Evolutionary conservation across 805 yeast genomes (phyloP).

Genomic region (Yarrowia osloensis): DNA sequence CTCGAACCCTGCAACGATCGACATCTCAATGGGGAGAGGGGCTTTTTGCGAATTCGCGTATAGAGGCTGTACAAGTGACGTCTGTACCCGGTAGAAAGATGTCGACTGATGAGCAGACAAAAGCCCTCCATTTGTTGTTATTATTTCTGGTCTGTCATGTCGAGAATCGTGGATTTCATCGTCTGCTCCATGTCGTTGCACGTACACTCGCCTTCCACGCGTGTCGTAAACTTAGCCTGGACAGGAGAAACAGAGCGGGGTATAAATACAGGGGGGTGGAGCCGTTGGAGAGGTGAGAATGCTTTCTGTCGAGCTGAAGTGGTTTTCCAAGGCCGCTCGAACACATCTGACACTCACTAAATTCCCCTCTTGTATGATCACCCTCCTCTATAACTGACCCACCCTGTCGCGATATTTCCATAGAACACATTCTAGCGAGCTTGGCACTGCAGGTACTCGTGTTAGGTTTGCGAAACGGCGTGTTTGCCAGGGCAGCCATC

Average conservation of each 20-base stretch:
- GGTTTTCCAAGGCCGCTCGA: neutral
- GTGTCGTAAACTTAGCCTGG: neutral
- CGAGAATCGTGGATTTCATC: no score
- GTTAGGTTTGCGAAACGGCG: slow-evolving; percentile 17
- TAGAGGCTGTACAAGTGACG: no score
- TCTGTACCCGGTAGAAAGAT: no score
- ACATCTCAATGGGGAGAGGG: slow-evolving; percentile 3
- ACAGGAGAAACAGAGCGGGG: neutral
- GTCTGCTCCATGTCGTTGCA: no score
- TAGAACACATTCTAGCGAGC: slow-evolving; percentile 4
- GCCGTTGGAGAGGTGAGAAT: neutral
- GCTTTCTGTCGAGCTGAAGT: no score
- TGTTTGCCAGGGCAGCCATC: neutral
- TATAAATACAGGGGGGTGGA: neutral
- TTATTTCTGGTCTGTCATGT: no score
- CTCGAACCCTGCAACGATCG: slow-evolving; percentile 11
- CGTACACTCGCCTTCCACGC: neutral
- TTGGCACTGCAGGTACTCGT: slow-evolving; percentile 19
- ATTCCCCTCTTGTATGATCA: neutral
- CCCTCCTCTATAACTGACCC: neutral
- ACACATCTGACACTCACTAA: no score
- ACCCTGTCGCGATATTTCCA: neutral
- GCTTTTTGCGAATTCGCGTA: neutral
- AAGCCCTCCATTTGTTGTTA: no score
- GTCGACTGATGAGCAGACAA: no score